Conservation (phyloP, 768 basidiomycete genomes). For the Cytidiella melzeri region DNA sequence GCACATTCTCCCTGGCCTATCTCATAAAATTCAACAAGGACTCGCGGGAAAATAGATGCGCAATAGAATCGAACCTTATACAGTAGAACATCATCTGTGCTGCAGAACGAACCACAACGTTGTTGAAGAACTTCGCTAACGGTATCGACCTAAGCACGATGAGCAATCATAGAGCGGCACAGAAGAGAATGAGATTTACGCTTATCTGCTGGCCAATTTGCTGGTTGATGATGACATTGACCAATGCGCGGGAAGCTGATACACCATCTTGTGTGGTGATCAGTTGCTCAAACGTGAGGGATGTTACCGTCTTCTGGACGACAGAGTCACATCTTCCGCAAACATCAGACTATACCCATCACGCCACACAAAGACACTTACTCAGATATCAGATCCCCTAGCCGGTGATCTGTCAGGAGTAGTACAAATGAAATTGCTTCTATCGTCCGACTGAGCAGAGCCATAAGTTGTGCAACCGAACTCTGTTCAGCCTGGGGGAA, state of each 20-base stretch:
- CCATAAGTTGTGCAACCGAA: constrained; percentile 72
- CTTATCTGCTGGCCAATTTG: constrained; percentile 97
- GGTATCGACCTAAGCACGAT: constrained; percentile 71
- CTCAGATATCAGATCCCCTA: constrained; percentile 81
- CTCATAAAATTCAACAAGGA: neutral
- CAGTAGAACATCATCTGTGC: constrained; percentile 94
- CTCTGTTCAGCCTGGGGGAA: constrained; percentile 63
- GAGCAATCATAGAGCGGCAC: neutral
- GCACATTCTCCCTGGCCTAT: constrained; percentile 89
- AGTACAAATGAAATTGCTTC: constrained; percentile 94
- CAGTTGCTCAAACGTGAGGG: constrained; percentile 80
- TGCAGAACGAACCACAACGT: constrained; percentile 95
- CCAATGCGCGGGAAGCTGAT: constrained; percentile 81
- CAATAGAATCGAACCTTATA: constrained; percentile 64
- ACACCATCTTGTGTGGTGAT: constrained; percentile 83
- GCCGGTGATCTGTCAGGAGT: constrained; percentile 84
- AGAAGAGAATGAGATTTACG: constrained; percentile 39
- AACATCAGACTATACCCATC: constrained; percentile 1
- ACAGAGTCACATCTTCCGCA: constrained; percentile 60
- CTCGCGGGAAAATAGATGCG: neutral
- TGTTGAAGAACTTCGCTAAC: constrained; percentile 93
- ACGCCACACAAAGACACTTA: constrained; percentile 31
- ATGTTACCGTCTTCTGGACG: constrained; percentile 59
- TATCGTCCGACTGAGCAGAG: constrained; percentile 76
- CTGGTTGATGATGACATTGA: constrained; percentile 95